Base-by-base conservation (phyloP, 352 stramenopile species). In the Plasmopara viticola region DNA sequence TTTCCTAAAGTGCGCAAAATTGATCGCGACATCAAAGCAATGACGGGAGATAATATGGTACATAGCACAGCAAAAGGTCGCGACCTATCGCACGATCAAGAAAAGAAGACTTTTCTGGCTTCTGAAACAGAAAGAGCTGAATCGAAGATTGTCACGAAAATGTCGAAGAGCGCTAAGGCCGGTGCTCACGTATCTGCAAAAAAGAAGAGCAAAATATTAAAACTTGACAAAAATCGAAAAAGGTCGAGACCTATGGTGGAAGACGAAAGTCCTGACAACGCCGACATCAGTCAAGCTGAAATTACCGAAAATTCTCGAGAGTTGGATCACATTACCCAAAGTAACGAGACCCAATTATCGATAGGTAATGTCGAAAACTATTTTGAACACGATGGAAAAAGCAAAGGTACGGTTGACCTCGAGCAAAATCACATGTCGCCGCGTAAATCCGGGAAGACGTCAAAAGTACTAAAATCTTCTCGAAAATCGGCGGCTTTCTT, bases 391-490 rank as follows among this genome's bases (percentile, higher is more conserved):
- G 39, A 38, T 42, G 3, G 29, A 30, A 17, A 35, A 2, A 10
- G 28, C 43, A 41, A 50, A 29, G 10, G 8, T n/a, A 51, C 6
- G 10, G 15, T 15, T 28, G n/a, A 4, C 28, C 34, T 30, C 17
- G 18, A 60, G 50, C 39, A 53, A n/a, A 6, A 42, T 13, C 35
- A 10, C 1, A 20, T 62, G 38, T 41, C 18, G 13, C 17, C 48
- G 29, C 57, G 49, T 3, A 70, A 62, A 43, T 60, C 66, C 17
- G 53, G 58, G 5, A 70, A 66, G 38, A 64, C 57, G 10, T 44
- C 62, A 1, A 66, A 60, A 48, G 10, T 46, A 9, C n/a, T 64
- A 1, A 66, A 60, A 40, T 53, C 28, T 9, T 13, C 31, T 14
- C 53, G 12, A 48, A 60, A 28, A 39, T 45, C 51, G n/a, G 8